Base-by-base conservation (phyloP, 192 early-diverging fungal genomes). In the Backusella mclennaniae region DNA sequence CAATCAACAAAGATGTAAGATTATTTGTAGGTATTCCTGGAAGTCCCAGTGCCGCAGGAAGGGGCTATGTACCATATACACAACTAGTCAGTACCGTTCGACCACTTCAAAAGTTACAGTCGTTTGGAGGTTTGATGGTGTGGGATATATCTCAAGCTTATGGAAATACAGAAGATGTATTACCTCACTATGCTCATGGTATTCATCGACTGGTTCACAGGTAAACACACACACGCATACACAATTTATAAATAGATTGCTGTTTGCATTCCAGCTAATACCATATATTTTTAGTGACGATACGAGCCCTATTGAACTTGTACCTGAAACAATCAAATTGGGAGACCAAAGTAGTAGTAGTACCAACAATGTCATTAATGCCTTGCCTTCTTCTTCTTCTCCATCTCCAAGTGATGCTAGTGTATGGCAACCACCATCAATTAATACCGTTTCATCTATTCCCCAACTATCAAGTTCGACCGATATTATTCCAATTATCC, bases 11-110 rank as follows among this genome's bases (percentile, higher is more conserved):
- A 74, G 82, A 91, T 42, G 88, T 92, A 44, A 85, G 85, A 38
- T 75, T 94, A 2, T 91, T 85, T 46, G 67, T 93, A 0, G 91
- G 91, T 12, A 85, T 92, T 4, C 91, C 93, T 9, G 90, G 89
- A 31, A 88, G 86, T 46, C 72, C 82, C 0, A 80, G 82, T 8
- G 91, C 89, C 6, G 90, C 89, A 15, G 84, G 86, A 71, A 85
- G 84, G 0, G 90, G 92, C 2, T 91, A 90, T 69, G 85, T 87
- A 1, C 33, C 83, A 6, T 73, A 81, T 8, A 80, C 82, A 9
- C 72, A 70, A 17, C 81, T 93, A 15, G 76, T 79, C 26, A 81
- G 84, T 19, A 83, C 89, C 14, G 80, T 91, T 39, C 77, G 86
- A 4, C 77, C 78, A 8, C 82, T 87, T 23, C 75, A 88, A 17